Base-by-base conservation (phyloP, 345 rosid species). In the Salix brachista region DNA sequence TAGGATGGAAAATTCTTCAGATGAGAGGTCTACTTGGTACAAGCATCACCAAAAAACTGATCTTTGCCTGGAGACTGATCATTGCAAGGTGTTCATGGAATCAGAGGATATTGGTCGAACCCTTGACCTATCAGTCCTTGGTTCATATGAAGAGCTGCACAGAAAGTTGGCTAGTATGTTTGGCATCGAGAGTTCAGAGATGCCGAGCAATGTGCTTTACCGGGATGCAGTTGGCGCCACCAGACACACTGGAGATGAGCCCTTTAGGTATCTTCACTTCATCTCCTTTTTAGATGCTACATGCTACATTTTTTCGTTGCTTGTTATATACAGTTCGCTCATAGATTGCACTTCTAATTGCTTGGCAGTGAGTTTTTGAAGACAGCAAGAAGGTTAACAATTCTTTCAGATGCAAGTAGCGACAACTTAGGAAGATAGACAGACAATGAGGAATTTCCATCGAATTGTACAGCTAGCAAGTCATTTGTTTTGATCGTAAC, bases 71-170 rank as follows among this genome's bases (percentile, higher is more conserved):
- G 93, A 87, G 79, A 86, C 84, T 1, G 97, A 92, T 26, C 94
- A 90, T 41, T 92, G 99, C 88, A 92, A 92, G 83, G 96, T 95
- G 58, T 95, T 91, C 75, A 79, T 90, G 94, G 94, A 92, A 81
- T 90, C 97, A 0, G 99, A 95, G 25, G 90, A 91, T 26, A 90
- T 93, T 4, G 97, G 97, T 25, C 85, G 97, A 76, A 92, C 96
- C 2, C 88, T 95, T 44, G 95, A 95, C 80, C 79, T 95, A 16
- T 89, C 97, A 0, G 85, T 81, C 72, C 86, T 95, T 13, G 84
- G 94, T 41, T 95, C 99, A 6, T 95, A 95, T 3, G 91, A 91
- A 65, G 97, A 95, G 80, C 82, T 94, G 70, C 77, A 86, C 41
- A 67, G 87, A 73, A 91, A 92, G 76, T 86, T 92, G 25, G 88